Percentiles rank a stretch among this genome's conserved stretches.
Evolutionary conservation across 75 land plant genomes (phyloP).

Genomic region (Gnetum montanum): DNA sequence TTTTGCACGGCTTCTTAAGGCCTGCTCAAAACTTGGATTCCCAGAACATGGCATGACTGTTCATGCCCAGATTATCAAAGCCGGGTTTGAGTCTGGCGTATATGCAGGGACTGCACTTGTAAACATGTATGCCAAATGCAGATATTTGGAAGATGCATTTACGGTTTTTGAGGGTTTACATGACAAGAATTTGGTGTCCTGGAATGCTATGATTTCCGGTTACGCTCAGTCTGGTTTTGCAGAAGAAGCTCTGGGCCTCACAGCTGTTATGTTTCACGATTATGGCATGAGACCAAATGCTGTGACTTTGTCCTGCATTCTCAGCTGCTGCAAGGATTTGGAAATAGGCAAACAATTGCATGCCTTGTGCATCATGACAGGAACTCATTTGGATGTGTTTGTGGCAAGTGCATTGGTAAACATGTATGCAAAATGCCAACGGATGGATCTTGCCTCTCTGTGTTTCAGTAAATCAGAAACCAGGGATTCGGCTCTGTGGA

Average conservation of each 20-base stretch:
- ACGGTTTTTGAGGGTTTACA: conserved; percentile 41
- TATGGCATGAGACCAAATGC: conserved; percentile 20
- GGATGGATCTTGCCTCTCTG: conserved; percentile 2
- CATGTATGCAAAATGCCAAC: conserved; percentile 15
- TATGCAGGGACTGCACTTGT: conserved; percentile 48
- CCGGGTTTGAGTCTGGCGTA: conserved; percentile 21
- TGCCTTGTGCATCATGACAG: background rate
- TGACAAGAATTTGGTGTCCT: conserved; percentile 49
- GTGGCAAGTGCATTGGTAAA: conserved; percentile 12
- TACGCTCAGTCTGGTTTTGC: conserved; percentile 24
- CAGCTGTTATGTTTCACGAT: conserved; percentile 25
- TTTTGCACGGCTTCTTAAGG: too few relatives aligned
- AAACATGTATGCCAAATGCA: conserved; percentile 32
- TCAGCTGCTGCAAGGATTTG: conserved; percentile 45
- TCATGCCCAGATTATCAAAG: conserved; percentile 45
- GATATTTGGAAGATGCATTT: conserved; percentile 16
- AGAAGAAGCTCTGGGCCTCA: conserved; percentile 10
- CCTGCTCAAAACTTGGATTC: conserved; percentile 40
- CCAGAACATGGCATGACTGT: conserved; percentile 38
- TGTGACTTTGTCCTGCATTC: conserved; percentile 42
- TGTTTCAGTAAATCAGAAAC: conserved; percentile 3
- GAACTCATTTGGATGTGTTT: background rate
- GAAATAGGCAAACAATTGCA: conserved; percentile 24
- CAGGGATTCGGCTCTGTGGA: conserved; percentile 10
- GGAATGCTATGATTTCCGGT: conserved; percentile 64